phyloP scores from a whole-genome alignment of 176 grass and related monocot species.

The Aegilops longissima region DNA sequence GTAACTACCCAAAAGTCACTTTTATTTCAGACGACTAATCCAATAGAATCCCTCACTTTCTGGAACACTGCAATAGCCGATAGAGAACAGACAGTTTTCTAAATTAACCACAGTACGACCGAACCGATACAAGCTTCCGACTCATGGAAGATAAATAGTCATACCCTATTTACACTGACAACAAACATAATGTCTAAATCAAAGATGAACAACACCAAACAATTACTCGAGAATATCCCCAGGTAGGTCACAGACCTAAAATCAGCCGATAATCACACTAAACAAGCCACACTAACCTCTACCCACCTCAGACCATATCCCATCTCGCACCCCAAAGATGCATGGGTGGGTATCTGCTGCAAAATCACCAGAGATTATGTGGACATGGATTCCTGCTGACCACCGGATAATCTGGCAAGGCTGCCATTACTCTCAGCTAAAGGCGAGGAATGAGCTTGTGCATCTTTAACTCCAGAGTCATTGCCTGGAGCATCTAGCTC shows the following conservation, averaged over 20 bases:
- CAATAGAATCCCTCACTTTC: not conserved
- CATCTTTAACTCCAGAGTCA: constrained; percentile 55
- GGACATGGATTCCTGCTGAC: constrained; percentile 51
- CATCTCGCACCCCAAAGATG: constrained; percentile 14
- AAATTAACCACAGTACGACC: not conserved
- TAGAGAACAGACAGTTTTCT: not conserved
- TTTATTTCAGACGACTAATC: constrained; percentile 9
- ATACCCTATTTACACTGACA: constrained; percentile 44
- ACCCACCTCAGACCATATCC: not conserved
- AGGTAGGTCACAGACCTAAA: constrained; percentile 43
- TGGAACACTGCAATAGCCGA: not conserved
- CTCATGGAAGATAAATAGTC: not conserved
- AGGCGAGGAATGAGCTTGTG: constrained; percentile 36
- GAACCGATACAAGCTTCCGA: constrained; percentile 7
- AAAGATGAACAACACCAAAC: constrained; percentile 26
- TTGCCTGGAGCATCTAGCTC: constrained; percentile 49
- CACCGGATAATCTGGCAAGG: constrained; percentile 36
- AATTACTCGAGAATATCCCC: constrained; percentile 37
- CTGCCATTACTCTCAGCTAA: constrained; percentile 52
- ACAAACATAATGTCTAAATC: constrained; percentile 26
- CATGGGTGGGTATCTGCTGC: constrained; percentile 16
- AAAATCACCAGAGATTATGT: constrained; percentile 13
- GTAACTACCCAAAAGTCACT: not conserved
- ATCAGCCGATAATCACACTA: constrained; percentile 44
- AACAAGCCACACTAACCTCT: constrained; percentile 43